These are phyloP conservation scores for Vararia minispora DNA, from an alignment of 768 basidiomycete genomes.

Conservation along the genomic window DNA sequence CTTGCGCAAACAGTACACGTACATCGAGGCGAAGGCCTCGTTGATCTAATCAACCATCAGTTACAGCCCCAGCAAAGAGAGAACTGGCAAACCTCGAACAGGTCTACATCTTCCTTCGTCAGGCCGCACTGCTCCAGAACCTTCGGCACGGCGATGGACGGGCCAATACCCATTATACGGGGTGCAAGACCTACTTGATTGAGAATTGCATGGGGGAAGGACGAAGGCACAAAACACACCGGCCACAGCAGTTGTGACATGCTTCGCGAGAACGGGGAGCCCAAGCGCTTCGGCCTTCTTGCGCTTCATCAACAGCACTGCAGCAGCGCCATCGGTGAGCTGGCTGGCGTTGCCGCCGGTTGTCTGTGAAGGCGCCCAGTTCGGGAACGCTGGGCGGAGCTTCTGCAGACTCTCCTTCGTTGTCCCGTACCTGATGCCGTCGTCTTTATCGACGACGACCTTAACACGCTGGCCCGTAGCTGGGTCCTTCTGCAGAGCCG, in stretches of 20 bases:
- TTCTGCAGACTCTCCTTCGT: conserved; percentile 51
- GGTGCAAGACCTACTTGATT: conserved; percentile 48
- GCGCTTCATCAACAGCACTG: conserved; percentile 68
- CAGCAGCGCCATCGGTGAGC: conserved; percentile 73
- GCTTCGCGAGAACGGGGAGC: conserved; percentile 58
- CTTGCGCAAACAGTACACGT: conserved; percentile 57
- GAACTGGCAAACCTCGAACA: conserved; percentile 51
- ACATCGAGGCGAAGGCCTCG: conserved; percentile 84
- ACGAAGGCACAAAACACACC: conserved; percentile 28
- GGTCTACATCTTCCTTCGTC: conserved; percentile 55
- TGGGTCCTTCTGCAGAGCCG: conserved; percentile 35
- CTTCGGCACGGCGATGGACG: conserved; percentile 72
- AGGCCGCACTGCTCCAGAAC: conserved; percentile 61
- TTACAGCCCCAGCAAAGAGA: not conserved
- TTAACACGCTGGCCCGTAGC: conserved; percentile 39
- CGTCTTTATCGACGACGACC: conserved; percentile 54
- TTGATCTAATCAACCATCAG: conserved; percentile 52
- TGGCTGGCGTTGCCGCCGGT: conserved; percentile 82
- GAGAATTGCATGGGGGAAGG: not conserved
- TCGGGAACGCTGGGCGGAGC: conserved; percentile 66
- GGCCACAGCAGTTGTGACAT: conserved; percentile 56
- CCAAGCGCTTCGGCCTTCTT: conserved; percentile 67
- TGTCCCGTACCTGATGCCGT: conserved; percentile 65
- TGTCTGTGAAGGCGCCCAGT: conserved; percentile 61
- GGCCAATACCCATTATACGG: conserved; percentile 84